phyloP scores from a whole-genome alignment of 352 stramenopile species.

The Phytophthora capsici region DNA sequence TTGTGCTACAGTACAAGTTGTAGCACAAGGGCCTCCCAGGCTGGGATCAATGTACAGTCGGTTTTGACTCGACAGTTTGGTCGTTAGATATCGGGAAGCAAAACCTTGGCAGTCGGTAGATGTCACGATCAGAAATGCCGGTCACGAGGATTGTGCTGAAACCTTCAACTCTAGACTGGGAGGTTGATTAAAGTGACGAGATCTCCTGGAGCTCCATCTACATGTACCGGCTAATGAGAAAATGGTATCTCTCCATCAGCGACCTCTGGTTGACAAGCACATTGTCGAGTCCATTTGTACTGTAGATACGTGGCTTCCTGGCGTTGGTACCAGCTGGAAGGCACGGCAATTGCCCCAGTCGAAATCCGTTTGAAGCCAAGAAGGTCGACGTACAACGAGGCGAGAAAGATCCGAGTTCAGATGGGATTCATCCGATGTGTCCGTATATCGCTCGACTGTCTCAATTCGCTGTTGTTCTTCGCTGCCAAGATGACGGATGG shows the following conservation, averaged over 20 bases:
- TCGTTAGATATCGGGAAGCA: no score
- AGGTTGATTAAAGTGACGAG: no score
- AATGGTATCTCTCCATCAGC: background rate
- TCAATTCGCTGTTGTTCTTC: background rate
- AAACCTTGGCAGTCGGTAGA: no score
- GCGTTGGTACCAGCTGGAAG: background rate
- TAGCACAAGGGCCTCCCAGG: background rate
- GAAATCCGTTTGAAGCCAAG: conserved; percentile 23
- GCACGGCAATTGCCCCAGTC: conserved; percentile 4
- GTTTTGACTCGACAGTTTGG: no score
- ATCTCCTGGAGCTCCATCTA: no score
- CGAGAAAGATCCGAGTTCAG: conserved; percentile 29
- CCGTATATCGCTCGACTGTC: conserved; percentile 31
- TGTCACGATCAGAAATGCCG: no score
- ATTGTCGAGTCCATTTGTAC: background rate
- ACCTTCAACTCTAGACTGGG: no score
- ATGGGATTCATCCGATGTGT: conserved; percentile 27
- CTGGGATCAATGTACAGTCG: no score
- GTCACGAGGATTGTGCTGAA: no score
- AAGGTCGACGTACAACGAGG: background rate
- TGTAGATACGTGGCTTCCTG: background rate
- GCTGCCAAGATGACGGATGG: background rate
- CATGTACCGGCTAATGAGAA: no score
- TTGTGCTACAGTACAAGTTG: background rate
- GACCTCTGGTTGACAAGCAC: background rate